Evolutionary conservation across 805 yeast species (phyloP), one percentile per base, ranked within the genome.

Genomic region (Candida dendrica): DNA sequence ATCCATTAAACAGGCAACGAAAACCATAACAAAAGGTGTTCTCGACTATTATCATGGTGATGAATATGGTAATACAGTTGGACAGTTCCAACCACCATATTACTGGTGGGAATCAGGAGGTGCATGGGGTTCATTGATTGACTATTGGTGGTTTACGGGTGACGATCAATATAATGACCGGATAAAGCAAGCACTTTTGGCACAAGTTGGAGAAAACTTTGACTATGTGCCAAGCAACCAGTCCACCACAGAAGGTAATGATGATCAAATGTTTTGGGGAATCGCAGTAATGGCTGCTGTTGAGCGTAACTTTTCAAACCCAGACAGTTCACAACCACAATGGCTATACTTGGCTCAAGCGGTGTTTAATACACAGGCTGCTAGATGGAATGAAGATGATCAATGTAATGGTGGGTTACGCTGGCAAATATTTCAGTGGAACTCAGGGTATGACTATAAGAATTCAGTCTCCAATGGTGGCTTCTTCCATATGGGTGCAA

Each of bases 81-180:
- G 98, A 35, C 80, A 84, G 89, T 90, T 93, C 61, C 68, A 81
- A 11, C 66, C 71, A 56, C 98, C 98, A 0, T 90, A 91, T 71
- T 91, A 91, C 71, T 91, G 98, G 98, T 90, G 97, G 97, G 88
- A 89, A 66, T 95, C 97, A 9, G 98, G 98, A 50, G 95, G 90
- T 46, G 96, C 91, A 2, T 88, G 89, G 86, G 95, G 96, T 8
- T 71, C 84, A 16, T 67, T 91, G 72, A 57, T 91, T 36, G 96
- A 89, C 60, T 83, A 84, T 62, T 73, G 87, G 66, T 79, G 59
- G 50, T 81, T 71, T 58, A 77, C 86, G 60, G 75, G 81, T 32
- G 84, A 90, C 59, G 74, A 73, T 48, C 77, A 90, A 1, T 85
- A 77, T 52, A 82, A 74, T 36, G 69, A 71, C 11, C 43, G 72